Base-by-base conservation (phyloP, 225 moss, liverwort and hornwort species). In the Physcomitrium patens region DNA sequence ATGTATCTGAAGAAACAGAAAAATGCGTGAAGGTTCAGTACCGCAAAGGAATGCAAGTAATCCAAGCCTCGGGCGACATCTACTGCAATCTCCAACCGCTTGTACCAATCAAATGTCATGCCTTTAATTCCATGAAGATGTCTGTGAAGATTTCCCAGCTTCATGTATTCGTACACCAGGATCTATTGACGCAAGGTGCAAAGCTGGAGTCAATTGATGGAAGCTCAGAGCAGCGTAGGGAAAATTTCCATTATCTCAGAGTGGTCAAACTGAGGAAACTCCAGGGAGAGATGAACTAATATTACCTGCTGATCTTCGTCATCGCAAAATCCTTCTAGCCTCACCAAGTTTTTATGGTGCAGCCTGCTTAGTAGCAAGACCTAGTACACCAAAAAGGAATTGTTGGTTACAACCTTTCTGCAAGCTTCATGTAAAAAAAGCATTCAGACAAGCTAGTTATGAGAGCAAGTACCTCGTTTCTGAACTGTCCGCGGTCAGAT, bases 161-260 rank as follows among this genome's bases (percentile, higher is more conserved):
- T 78, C 87, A 87, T 87, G 76, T 73, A 81, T 78, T 84, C 84
- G 69, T 87, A 87, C 55, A 87, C 79, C 69, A 87, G 63, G 71
- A 87, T 84, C 87, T 87, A n/a, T 12, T 19, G 7, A 1, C 2
- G 11, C 68, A 27, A 9, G 27, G 27, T 19, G 55, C 15, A 62
- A 15, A 55, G 15, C 9, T 7, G 53, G 24, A 60, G 53, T 67
- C 53, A 71, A 41, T 41, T 0, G 10, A 20, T 10, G 15, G 12
- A 53, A 53, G 7, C 18, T 15, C 0, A 53, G 7, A 15, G 2
- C 53, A n/a, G 14, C 31, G 31, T 3, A 4, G 31, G 31, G 31
- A 4, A 37, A 4, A 7, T 53, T 53, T 53, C 18, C n/a, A 17
- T 7, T 1, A 12, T 49, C 49, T 12, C 49, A 49, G 15, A 14